A percentile compares a stretch with the other conserved stretches of the same genome.
These are phyloP conservation scores for Phytophthora pseudosyringae DNA, from an alignment of 352 stramenopile species.

Conservation along the genomic window DNA sequence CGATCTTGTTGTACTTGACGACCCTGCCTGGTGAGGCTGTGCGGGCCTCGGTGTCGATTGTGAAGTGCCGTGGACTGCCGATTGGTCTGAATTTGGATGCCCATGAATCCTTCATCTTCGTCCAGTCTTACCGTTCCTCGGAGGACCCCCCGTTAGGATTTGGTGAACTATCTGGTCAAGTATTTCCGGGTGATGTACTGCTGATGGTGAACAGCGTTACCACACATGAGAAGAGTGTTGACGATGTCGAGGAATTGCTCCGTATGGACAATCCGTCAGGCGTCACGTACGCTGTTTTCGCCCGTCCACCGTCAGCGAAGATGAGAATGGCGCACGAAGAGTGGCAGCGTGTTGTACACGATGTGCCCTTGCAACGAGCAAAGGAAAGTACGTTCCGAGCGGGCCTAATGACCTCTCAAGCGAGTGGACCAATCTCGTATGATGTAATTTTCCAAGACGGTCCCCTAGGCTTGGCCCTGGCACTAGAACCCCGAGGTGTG, in stretches of 20 bases:
- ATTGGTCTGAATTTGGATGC: conserved; percentile 48
- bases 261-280: conserved; percentile 29
- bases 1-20: conserved; percentile 52
- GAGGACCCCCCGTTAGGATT: conserved; percentile 44
- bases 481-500: conserved; percentile 70
- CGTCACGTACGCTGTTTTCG: conserved; percentile 44
- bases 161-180: conserved; percentile 61
- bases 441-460: conserved; percentile 79
- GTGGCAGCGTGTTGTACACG: conserved; percentile 34
- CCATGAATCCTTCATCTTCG: conserved; percentile 49
- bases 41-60: conserved; percentile 68
- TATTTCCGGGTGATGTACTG: conserved; percentile 75
- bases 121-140: conserved; percentile 48
- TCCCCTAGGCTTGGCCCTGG: conserved; percentile 74
- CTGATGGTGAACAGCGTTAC: conserved; percentile 52
- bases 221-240: conserved; percentile 35
- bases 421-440: conserved; percentile 32
- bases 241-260: conserved; percentile 50
- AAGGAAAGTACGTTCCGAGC: conserved; percentile 37
- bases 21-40: conserved; percentile 57
- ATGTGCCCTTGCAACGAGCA: conserved; percentile 38
- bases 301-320: conserved; percentile 45
- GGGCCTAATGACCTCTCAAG: conserved; percentile 19
- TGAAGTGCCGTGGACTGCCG: conserved; percentile 50
- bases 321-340: conserved; percentile 45